Evolutionary conservation across 352 stramenopile genomes (phyloP), one percentile per base, ranked within the genome.

Genomic region (Globisporangium orthogonon): DNA sequence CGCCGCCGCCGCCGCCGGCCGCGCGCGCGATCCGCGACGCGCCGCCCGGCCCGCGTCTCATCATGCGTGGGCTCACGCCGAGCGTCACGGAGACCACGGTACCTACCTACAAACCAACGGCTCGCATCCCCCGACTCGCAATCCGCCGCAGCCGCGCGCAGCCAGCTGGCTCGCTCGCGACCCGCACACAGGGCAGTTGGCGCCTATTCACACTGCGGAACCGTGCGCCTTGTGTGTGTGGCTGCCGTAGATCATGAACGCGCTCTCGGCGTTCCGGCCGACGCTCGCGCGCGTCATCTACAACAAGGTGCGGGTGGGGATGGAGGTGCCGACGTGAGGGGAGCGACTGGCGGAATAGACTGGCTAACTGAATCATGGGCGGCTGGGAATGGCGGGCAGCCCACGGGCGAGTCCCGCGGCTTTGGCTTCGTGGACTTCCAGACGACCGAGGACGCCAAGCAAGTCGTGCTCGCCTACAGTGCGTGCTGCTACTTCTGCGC

Each of bases 361-460:
- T 11, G 28, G 2, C 11, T 50, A 43, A 40, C 56, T 49, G 6
- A 28, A 35, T 50, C 7, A 54, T 71, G 17, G 11, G 33, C 18
- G 31, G 15, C 45, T 13, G 31, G 23, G 18, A n/a, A 40, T 48
- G 6, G 33, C 23, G 52, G 28, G 35, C 47, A 84, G 77, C 52
- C 60, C 14, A 91, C 83, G 30, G 77, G 80, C 29, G 74, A 87
- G 54, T 63, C 72, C 48, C 79, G 85, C 9, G 85, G 85, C 46
- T 91, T 95, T 59, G 85, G 77, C 6, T 95, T 92, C 48, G 79
- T 87, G 31, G 73, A 91, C 47, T 93, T 95, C 65, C 62, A 67
- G 7, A 76, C 60, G 9, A 60, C 88, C 3, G 72, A 87, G 15
- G 69, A 67, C 48, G 81, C 85, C 5, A 76, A 60, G 29, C 56